A percentile compares a stretch with the other conserved stretches of the same genome.
phyloP scores from a whole-genome alignment of 1,284 basidiomycete species.

The Fomitopsis pinicola region DNA sequence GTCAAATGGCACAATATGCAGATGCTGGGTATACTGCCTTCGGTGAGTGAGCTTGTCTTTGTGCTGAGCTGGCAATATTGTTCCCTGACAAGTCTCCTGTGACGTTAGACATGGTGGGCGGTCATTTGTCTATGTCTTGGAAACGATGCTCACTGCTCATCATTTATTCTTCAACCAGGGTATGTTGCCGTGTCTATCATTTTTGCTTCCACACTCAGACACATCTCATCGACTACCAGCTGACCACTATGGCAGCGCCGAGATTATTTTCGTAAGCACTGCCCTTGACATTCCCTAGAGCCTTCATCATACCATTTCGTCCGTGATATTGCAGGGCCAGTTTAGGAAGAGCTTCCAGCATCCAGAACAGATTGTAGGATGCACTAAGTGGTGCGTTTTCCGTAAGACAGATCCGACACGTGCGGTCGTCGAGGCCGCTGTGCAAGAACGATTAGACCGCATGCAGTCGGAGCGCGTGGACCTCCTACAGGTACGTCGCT shows the following conservation, averaged over 20 bases:
- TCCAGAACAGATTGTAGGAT: slow-evolving; percentile 51
- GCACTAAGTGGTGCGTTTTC: slow-evolving; percentile 84
- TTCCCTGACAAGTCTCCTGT: background rate
- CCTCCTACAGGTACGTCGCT: slow-evolving; percentile 58
- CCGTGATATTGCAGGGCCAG: slow-evolving; percentile 48
- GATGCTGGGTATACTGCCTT: slow-evolving; percentile 69
- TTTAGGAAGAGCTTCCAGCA: slow-evolving; percentile 46
- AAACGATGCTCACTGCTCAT: background rate
- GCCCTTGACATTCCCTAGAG: background rate
- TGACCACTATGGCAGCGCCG: slow-evolving; percentile 79
- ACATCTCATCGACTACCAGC: slow-evolving; percentile 37
- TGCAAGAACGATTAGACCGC: slow-evolving; percentile 62
- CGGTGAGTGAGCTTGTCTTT: slow-evolving; percentile 38
- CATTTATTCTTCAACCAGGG: slow-evolving; percentile 9
- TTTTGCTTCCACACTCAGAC: background rate
- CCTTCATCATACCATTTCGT: background rate
- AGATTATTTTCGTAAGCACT: slow-evolving; percentile 66
- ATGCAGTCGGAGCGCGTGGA: slow-evolving; percentile 52
- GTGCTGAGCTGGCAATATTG: background rate
- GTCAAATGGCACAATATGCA: slow-evolving; percentile 62
- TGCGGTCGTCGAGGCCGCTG: slow-evolving; percentile 54
- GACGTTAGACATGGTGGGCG: slow-evolving; percentile 34
- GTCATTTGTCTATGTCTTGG: background rate
- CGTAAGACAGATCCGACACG: slow-evolving; percentile 48
- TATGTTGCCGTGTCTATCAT: slow-evolving; percentile 4